phyloP scores from a whole-genome alignment of 768 basidiomycete species.

The Tricholoma bakamatsutake region DNA sequence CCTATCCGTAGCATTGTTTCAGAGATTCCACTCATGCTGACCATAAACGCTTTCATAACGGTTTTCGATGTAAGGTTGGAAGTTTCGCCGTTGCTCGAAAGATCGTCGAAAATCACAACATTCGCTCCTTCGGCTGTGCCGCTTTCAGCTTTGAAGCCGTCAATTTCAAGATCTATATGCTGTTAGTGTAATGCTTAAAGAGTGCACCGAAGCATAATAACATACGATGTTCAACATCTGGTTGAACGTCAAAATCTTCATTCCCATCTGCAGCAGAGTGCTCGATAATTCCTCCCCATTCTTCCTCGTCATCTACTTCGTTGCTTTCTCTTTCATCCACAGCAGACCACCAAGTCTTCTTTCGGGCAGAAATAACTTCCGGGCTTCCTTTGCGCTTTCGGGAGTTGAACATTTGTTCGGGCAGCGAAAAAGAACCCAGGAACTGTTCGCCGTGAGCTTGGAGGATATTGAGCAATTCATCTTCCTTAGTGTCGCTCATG shows the following conservation, averaged over 20 bases:
- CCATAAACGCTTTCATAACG: slow-evolving; percentile 73
- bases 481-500: slow-evolving; percentile 9
- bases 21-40: slow-evolving; percentile 23
- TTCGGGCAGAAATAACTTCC: neutral
- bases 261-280: neutral
- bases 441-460: slow-evolving; percentile 44
- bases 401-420: slow-evolving; percentile 5
- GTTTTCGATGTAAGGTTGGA: slow-evolving; percentile 28
- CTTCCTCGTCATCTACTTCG: slow-evolving; percentile 24
- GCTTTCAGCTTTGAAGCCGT: slow-evolving; percentile 31
- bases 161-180: slow-evolving; percentile 32
- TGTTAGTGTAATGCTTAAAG: neutral
- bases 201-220: neutral
- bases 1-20: neutral
- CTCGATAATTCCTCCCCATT: slow-evolving; percentile 34
- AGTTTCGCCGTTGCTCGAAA: neutral
- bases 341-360: neutral
- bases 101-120: slow-evolving; percentile 55
- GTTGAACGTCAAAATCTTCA: neutral
- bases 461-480: slow-evolving; percentile 35
- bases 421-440: slow-evolving; percentile 33
- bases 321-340: neutral
- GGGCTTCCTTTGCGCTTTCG: slow-evolving; percentile 20
- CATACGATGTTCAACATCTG: slow-evolving; percentile 16
- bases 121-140: slow-evolving; percentile 28